Evolutionary conservation across 2,329 filamentous ascomycete species (phyloP), one percentile per base, ranked within the genome.

Genomic region (Paecilomyces variotii): DNA sequence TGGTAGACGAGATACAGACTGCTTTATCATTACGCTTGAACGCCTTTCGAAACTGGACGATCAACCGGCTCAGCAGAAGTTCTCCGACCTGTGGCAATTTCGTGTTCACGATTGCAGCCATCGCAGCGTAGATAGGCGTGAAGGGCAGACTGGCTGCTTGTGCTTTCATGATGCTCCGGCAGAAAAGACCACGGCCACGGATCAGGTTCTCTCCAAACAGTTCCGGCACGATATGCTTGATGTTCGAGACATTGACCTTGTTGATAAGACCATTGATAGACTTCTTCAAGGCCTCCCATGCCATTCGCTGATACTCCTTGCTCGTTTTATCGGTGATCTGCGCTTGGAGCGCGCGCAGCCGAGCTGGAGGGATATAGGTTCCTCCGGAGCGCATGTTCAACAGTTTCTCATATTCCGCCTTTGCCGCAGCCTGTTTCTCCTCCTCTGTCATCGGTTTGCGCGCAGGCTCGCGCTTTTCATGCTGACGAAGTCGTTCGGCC

Each of bases 261-360:
- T 99, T 99, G 82, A 99, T 96, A 64, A 99, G 79, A 67, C 94
- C 94, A 72, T 99, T 97, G 77, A 99, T 96, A 54, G 90, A 94
- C 80, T 99, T 99, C 80, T 99, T 99, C 70, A 99, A 79, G 11
- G 93, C 93, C 76, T 99, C 94, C 94, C 94, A 99, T 7, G 92
- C 91, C 90, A 99, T 96, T 68, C 94, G 90, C 82, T 97, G 94
- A 72, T 96, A 97, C 77, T 97, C 94, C 76, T 96, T 95, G 75
- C 88, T 95, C 57, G 84, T 87, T 80, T 96, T 96, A 78, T 99
- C 94, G 62, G 91, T 97, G 74, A 99, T 96, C 76, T 96, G 91
- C 56, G 92, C 90, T 78, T 99, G 94, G 61, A 99, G 84, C 45
- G 93, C 93, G 66, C 91, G 86, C 70, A 99, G 80, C 66, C 91